A percentile compares a stretch with the other conserved stretches of the same genome.
Evolutionary conservation across 176 grass and related monocot genomes (phyloP).

Genomic region (Chloris gayana): DNA sequence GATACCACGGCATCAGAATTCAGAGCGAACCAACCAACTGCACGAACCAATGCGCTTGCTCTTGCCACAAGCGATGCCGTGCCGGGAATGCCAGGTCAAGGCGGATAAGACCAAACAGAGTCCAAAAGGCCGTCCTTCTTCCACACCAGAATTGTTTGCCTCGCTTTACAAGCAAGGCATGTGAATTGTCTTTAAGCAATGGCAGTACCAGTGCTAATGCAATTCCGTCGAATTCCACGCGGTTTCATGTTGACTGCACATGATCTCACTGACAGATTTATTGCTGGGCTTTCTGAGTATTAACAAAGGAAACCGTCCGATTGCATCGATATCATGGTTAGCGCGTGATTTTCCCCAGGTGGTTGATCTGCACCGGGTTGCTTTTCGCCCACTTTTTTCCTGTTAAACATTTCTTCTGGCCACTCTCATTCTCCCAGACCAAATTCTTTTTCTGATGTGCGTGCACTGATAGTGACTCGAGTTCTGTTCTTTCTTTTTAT

Average conservation of each 20-base stretch:
- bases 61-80: conserved; percentile 26
- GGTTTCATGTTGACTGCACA: conserved; percentile 2
- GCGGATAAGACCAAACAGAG: background rate
- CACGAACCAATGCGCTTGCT: background rate
- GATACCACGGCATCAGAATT: conserved; percentile 7
- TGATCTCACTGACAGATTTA: background rate
- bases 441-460: background rate
- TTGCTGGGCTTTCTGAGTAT: background rate
- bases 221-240: conserved; percentile 17
- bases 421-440: background rate
- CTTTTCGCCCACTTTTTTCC: conserved; percentile 35
- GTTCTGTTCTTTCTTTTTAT: too few relatives aligned
- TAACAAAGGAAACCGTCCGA: background rate
- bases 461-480: too few relatives aligned
- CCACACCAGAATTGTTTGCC: background rate
- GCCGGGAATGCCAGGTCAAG: conserved; percentile 37
- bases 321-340: conserved; percentile 26
- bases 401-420: conserved; percentile 10
- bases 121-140: conserved; percentile 6
- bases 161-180: conserved; percentile 1
- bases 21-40: background rate
- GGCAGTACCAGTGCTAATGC: background rate
- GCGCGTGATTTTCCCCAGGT: conserved; percentile 31
- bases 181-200: background rate
- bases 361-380: conserved; percentile 49